Conservation (phyloP, 1,139 yeast genomes). For the Taiozyma onychis region DNA sequence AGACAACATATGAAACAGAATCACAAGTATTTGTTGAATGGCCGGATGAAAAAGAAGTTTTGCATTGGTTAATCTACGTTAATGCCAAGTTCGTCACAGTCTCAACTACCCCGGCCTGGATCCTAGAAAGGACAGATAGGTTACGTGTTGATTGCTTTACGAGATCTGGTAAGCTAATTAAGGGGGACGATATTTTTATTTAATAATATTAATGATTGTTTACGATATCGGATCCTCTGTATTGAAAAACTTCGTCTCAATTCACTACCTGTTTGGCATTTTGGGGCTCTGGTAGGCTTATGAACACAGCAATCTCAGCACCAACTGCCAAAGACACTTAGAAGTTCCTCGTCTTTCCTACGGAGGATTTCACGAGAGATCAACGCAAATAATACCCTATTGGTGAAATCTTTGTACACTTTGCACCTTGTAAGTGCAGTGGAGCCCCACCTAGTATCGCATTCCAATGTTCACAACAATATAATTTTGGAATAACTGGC, state of each 20-base stretch:
- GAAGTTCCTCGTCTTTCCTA: no score
- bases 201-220: neutral
- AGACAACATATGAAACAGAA: conserved; percentile 2
- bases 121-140: conserved; percentile 11
- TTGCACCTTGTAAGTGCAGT: no score
- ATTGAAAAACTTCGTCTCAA: neutral
- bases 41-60: conserved; percentile 17
- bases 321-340: no score
- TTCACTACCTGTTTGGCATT: neutral
- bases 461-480: no score
- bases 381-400: no score
- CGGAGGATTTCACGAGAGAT: no score
- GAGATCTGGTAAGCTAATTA: conserved; percentile 14
- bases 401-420: no score
- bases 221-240: neutral
- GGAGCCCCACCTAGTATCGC: no score
- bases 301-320: neutral
- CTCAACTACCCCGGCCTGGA: conserved; percentile 6
- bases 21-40: conserved; percentile 19
- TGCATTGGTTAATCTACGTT: conserved; percentile 26
- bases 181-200: conserved; percentile 14
- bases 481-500: no score
- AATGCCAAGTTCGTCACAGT: conserved; percentile 25
- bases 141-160: conserved; percentile 19
- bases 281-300: neutral